Base-by-base conservation (phyloP, 2,329 filamentous ascomycete species). In the Cladobotryum protrusum region DNA sequence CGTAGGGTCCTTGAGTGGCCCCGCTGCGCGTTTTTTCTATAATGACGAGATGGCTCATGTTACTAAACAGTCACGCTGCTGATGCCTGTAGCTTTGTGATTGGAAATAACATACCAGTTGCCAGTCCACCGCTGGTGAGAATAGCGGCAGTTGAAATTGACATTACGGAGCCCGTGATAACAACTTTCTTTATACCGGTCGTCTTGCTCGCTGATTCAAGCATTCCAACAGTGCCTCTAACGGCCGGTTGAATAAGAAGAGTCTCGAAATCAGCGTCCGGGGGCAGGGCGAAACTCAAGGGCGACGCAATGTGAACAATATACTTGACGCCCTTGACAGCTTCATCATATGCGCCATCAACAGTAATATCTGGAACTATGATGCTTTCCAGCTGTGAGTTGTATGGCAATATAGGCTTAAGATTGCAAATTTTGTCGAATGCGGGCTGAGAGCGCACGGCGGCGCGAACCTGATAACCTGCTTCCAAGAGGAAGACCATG, bases 151-250 rank as follows among this genome's bases (percentile, higher is more conserved):
- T 19, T 12, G 37, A 12, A 15, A 40, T 5, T 11, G 58, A 47
- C 33, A 63, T 58, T n/a, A 63, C 57, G 1, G 69, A 73, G 5
- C 63, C 67, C 2, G 72, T 74, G 46, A 75, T 68, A 17, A 74
- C 65, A 5, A 75, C 56, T 13, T 67, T 63, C 49, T 64, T 61
- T 15, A 75, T 56, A 61, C 2, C 56, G 53, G 9, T 49, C 49
- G 44, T 65, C 65, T 12, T 58, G 1, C 70, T 29, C 24, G 24
- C 37, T 0, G 69, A 61, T 18, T 65, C 52, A 2, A 75, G 61
- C 5, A 74, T 61, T 5, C 58, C 59, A 4, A 63, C 45, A 1
- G 67, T 72, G 12, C 66, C 67, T 41, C 64, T 58, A 24, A 73
- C 57, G 20, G 66, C 63, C 1, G 67, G 64, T 13, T 60, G 52